Evolutionary conservation across 1,284 basidiomycete species (phyloP), one percentile per base, ranked within the genome.

Genomic region (Cryptococcus neoformans): DNA sequence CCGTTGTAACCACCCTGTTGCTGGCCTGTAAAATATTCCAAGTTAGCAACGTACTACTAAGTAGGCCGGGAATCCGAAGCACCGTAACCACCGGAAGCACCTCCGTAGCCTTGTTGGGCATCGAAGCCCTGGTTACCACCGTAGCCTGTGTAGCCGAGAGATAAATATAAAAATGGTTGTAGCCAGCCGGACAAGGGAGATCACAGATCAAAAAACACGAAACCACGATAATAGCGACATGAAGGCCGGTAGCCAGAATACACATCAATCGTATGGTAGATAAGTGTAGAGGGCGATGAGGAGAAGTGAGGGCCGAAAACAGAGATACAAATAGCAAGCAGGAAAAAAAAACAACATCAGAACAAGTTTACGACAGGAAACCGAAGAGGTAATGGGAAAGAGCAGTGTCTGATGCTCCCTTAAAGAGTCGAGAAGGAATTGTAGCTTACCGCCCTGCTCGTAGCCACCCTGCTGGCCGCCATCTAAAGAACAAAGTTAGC

Each of bases 381-480:
- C 3, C 40, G 40, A 12, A 16, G 5, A 41, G 40, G 40, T 16
- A 11, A 11, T 4, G 3, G 40, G 40, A 41, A 11, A 41, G 16
- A 41, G 16, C 40, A 41, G 11, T 11, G 12, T 12, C 40, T 12
- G 16, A 41, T 16, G 16, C 40, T 12, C 11, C 12, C 3, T 16
- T 41, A 16, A 41, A 41, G 28, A 28, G 28, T 28, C 28, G 37
- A 38, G 21, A 34, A 36, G 16, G 34, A 40, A 47, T 45, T 7
- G 10, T 17, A 21, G 34, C 58, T 59, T 59, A 59, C 58, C 54
- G 44, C 49, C 58, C 45, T 59, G 58, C 44, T 59, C 39, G 42
- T 44, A 47, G 55, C 55, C 55, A 17, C 50, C 50, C 46, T 56
- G 55, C 16, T 35, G 21, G 48, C 55, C 54, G 39, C 41, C 54